A percentile compares a stretch with the other conserved stretches of the same genome.
phyloP scores from a whole-genome alignment of 306 rosid genomes.

The Delonix regia region DNA sequence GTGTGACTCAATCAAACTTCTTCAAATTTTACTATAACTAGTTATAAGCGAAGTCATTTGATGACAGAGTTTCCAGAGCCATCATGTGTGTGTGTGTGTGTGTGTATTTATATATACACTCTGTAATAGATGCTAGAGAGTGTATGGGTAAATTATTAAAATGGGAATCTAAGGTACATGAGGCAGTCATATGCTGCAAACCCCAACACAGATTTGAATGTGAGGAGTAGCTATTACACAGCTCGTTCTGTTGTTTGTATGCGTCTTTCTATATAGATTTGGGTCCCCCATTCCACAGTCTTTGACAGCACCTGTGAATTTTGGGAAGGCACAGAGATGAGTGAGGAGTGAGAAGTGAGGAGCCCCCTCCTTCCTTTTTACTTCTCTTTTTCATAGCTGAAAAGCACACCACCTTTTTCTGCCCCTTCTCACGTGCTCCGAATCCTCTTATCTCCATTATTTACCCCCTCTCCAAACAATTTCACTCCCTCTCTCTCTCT shows the following conservation, averaged over 20 bases:
- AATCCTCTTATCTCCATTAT: constrained; percentile 38
- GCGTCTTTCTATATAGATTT: constrained; percentile 78
- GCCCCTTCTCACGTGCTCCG: constrained; percentile 68
- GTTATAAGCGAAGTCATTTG: not conserved
- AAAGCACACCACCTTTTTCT: constrained; percentile 58
- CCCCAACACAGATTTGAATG: constrained; percentile 84
- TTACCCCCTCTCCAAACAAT: constrained; percentile 24
- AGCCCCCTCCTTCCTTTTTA: constrained; percentile 40
- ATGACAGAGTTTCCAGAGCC: not conserved
- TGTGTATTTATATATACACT: too few species aligned
- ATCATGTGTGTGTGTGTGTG: too few species aligned
- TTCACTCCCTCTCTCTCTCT: constrained; percentile 13
- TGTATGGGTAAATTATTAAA: constrained; percentile 16
- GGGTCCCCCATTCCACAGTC: constrained; percentile 63
- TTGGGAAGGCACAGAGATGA: constrained; percentile 45
- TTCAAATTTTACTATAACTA: not conserved
- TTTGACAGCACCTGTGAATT: constrained; percentile 55
- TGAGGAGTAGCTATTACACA: constrained; percentile 73
- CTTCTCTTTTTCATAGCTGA: constrained; percentile 54
- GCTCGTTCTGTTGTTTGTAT: constrained; percentile 74
- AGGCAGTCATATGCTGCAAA: constrained; percentile 58
- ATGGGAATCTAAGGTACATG: constrained; percentile 67
- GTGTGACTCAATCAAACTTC: not conserved
- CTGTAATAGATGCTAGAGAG: constrained; percentile 28
- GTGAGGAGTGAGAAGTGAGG: constrained; percentile 28